phyloP scores from a whole-genome alignment of 805 yeast genomes.

The Kazachstania psychrophila region DNA sequence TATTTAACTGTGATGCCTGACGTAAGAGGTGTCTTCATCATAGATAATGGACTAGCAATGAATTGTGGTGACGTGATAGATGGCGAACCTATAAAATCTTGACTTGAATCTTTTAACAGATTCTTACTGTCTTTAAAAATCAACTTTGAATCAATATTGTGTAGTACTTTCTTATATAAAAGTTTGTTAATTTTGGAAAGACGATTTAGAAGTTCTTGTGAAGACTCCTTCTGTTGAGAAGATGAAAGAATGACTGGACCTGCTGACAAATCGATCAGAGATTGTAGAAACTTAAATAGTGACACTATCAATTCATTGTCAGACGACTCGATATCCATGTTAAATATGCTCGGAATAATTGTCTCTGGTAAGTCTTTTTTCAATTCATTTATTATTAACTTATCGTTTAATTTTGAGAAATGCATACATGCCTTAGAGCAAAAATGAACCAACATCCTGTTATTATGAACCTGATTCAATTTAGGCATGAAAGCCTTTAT shows the following conservation, averaged over 20 bases:
- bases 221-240: slow-evolving; percentile 10
- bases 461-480: slow-evolving; percentile 12
- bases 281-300: slow-evolving; percentile 22
- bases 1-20: slow-evolving; percentile 10
- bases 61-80: slow-evolving; percentile 26
- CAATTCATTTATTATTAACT: slow-evolving; percentile 23
- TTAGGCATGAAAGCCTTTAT: slow-evolving; percentile 20
- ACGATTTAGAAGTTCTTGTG: slow-evolving; percentile 11
- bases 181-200: slow-evolving; percentile 21
- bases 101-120: slow-evolving; percentile 7
- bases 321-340: slow-evolving; percentile 6
- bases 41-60: slow-evolving; percentile 21
- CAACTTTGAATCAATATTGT: slow-evolving; percentile 17
- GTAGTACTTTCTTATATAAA: slow-evolving; percentile 16
- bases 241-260: slow-evolving; percentile 13
- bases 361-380: slow-evolving; percentile 16
- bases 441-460: slow-evolving; percentile 18
- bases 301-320: slow-evolving; percentile 18
- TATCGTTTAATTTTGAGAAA: slow-evolving; percentile 22
- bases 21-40: slow-evolving; percentile 10
- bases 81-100: slow-evolving; percentile 20
- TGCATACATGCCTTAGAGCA: slow-evolving; percentile 22
- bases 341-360: slow-evolving; percentile 19
- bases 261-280: slow-evolving; percentile 11
- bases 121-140: slow-evolving; percentile 12